Conservation (phyloP, 2,329 filamentous ascomycete genomes). For the Rasamsonia emersonii region DNA sequence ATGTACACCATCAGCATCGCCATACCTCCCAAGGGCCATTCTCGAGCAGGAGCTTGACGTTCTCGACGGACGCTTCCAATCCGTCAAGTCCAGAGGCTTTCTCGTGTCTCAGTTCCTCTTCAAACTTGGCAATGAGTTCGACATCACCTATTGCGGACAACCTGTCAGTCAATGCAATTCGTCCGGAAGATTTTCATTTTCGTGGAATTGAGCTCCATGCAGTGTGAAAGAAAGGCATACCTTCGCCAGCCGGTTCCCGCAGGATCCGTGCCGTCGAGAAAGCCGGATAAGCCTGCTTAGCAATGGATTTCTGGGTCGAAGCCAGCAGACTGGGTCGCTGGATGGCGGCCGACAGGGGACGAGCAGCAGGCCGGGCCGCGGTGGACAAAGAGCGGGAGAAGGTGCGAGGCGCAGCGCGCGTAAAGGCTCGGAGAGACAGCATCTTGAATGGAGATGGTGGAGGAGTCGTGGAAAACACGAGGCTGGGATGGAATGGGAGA, state of each 20-base stretch:
- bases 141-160: conserved; percentile 48
- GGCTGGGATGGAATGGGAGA: neutral
- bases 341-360: conserved; percentile 38
- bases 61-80: conserved; percentile 68
- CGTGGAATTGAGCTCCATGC: neutral
- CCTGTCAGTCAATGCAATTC: conserved; percentile 6
- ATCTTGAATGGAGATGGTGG: conserved; percentile 40
- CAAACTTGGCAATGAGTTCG: conserved; percentile 78
- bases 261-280: conserved; percentile 38
- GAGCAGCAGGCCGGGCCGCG: conserved; percentile 38
- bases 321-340: conserved; percentile 44
- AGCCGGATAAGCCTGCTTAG: conserved; percentile 34
- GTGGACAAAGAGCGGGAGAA: conserved; percentile 49
- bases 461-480: neutral
- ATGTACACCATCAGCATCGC: neutral
- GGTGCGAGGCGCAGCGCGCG: conserved; percentile 59
- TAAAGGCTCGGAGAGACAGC: conserved; percentile 59
- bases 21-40: conserved; percentile 71
- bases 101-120: conserved; percentile 77
- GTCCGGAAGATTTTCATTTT: conserved; percentile 9
- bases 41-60: conserved; percentile 85
- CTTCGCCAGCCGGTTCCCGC: conserved; percentile 38
- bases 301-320: conserved; percentile 38
- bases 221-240: conserved; percentile 22
- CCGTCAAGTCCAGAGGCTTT: conserved; percentile 67